Base-by-base conservation (phyloP, 2,329 filamentous ascomycete species). In the Microthyrium microscopicum region DNA sequence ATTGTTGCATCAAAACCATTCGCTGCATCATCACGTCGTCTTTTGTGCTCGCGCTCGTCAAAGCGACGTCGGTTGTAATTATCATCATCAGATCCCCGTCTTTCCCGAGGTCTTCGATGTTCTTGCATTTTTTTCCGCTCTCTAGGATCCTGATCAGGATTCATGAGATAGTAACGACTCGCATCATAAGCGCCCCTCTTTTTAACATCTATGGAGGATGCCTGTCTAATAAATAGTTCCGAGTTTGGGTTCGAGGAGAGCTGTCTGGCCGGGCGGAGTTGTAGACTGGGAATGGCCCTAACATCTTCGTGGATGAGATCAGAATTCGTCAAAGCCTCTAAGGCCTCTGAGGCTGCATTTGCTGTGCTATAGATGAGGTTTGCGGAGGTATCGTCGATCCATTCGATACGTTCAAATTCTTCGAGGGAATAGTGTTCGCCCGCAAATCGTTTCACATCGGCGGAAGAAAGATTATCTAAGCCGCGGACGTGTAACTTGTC, bases 341-440 rank as follows among this genome's bases (percentile, higher is more conserved):
- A 56, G 15, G 71, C 72, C 33, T 61, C 52, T 4, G 61, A 46
- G 2, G 72, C 73, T 9, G 64, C 55, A 28, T 66, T 60, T 9
- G 61, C 48, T 22, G 58, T 63, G 36, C 62, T 61, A 57, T 89
- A 95, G 33, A 92, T 56, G 34, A 94, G 62, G 50, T 95, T 95
- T 40, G 83, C 82, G 0, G 83, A 87, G 5, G 72, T 75, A 54
- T 98, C 89, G 52, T 95, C 82, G 43, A 98, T 83, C 89, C 89
- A 98, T 57, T 95, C 84, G 41, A 94, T 64, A 33, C 58, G 48
- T 35, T 65, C 61, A n/a, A 55, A 52, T 33, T 59, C 48, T 35
- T 65, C 61, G 11, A 55, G 51, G 22, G 64, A 58, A 46, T 69
- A 83, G 52, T 89, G 70, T 41, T 80, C 66, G 31, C 62, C 57